Conservation (phyloP, 805 yeast genomes). For the Cyberlindnera mississippiensis region DNA sequence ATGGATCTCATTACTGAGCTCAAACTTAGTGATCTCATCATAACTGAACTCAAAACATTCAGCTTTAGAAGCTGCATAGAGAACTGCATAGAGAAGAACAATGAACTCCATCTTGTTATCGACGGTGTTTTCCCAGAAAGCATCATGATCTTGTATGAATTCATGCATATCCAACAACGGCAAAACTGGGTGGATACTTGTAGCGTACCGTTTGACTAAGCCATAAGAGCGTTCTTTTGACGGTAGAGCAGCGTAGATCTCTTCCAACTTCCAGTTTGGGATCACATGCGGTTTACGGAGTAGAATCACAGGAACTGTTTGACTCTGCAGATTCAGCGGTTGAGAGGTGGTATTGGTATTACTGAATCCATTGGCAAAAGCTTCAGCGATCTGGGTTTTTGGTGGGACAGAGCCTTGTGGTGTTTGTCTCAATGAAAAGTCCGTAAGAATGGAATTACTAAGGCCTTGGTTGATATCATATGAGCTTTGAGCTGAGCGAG, state of each 20-base stretch:
- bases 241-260: slow-evolving; percentile 43
- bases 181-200: slow-evolving; percentile 52
- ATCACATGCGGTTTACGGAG: slow-evolving; percentile 24
- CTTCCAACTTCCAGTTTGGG: slow-evolving; percentile 27
- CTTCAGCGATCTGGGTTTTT: slow-evolving; percentile 14
- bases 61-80: slow-evolving; percentile 56
- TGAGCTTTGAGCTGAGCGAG: neutral
- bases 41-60: slow-evolving; percentile 56
- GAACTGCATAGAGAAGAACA: slow-evolving; percentile 46
- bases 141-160: slow-evolving; percentile 42
- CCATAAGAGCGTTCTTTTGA: slow-evolving; percentile 42
- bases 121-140: slow-evolving; percentile 40
- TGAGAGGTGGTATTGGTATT: slow-evolving; percentile 9
- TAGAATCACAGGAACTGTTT: slow-evolving; percentile 24
- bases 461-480: slow-evolving; percentile 10
- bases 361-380: slow-evolving; percentile 11
- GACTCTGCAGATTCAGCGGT: slow-evolving; percentile 22
- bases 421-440: slow-evolving; percentile 22
- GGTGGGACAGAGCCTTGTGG: slow-evolving; percentile 19
- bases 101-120: slow-evolving; percentile 41
- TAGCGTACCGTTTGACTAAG: slow-evolving; percentile 43
- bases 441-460: slow-evolving; percentile 21
- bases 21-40: slow-evolving; percentile 28
- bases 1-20: slow-evolving; percentile 42
- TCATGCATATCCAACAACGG: slow-evolving; percentile 47